Conservation (phyloP, 2,329 filamentous ascomycete species). For the Claviceps lovelessii region DNA sequence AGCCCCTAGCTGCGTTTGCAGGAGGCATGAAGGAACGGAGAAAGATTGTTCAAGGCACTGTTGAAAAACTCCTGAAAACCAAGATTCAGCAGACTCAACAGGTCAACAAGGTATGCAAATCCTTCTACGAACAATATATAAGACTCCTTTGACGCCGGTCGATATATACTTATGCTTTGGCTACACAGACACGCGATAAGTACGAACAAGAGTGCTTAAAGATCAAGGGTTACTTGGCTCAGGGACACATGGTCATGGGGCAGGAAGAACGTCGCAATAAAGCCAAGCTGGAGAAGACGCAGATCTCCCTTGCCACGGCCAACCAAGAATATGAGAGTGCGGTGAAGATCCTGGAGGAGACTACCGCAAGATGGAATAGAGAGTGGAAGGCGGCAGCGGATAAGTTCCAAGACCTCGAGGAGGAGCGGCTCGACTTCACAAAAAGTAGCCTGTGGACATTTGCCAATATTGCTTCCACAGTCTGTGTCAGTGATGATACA, state of each 20-base stretch:
- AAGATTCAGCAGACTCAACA: constrained; percentile 83
- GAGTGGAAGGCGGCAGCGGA: constrained; percentile 97
- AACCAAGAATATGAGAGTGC: constrained; percentile 90
- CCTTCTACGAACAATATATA: not conserved
- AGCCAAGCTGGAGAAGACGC: constrained; percentile 95
- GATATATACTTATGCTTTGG: not conserved
- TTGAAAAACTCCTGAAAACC: constrained; percentile 85
- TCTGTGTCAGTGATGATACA: constrained; percentile 92
- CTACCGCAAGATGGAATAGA: constrained; percentile 87
- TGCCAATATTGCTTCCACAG: constrained; percentile 91
- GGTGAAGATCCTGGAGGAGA: constrained; percentile 87
- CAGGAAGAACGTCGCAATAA: constrained; percentile 99
- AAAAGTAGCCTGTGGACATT: constrained; percentile 98
- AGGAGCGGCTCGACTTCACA: constrained; percentile 90
- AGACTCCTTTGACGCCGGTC: not conserved
- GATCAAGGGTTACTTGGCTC: constrained; percentile 95
- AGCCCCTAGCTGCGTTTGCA: constrained; percentile 79
- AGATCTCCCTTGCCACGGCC: constrained; percentile 81
- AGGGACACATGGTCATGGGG: constrained; percentile 99
- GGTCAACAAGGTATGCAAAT: constrained; percentile 66
- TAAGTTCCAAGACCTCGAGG: constrained; percentile 98
- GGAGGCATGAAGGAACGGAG: constrained; percentile 92
- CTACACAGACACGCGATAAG: constrained; percentile 60
- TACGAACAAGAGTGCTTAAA: constrained; percentile 97
- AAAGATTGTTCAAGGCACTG: constrained; percentile 88